Evolutionary conservation across 2,329 filamentous ascomycete genomes (phyloP).

Genomic region (Neurospora sp.): DNA sequence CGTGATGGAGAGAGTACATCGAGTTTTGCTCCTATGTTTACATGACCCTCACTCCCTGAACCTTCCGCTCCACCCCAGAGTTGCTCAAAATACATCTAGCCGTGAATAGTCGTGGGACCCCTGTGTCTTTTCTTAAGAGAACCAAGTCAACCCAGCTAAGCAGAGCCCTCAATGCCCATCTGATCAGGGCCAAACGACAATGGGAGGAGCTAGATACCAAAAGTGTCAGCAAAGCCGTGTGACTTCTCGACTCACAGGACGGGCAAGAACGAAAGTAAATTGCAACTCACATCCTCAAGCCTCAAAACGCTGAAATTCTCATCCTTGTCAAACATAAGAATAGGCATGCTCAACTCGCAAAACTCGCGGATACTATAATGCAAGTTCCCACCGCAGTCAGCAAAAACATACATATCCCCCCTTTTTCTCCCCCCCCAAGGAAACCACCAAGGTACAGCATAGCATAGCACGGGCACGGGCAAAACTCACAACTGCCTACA

Average conservation of each 20-base stretch:
- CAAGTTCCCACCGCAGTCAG: background rate
- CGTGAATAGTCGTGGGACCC: background rate
- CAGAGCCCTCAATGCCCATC: slow-evolving; percentile 3
- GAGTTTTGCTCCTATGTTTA: background rate
- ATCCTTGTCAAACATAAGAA: slow-evolving; percentile 89
- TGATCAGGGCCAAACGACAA: slow-evolving; percentile 19
- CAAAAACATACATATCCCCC: slow-evolving; percentile 1
- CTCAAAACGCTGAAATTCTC: slow-evolving; percentile 61
- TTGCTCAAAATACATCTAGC: background rate
- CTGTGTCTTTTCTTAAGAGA: background rate
- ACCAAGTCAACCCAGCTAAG: background rate
- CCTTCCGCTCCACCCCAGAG: background rate
- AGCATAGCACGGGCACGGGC: slow-evolving; percentile 12
- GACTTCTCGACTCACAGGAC: background rate
- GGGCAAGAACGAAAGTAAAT: background rate
- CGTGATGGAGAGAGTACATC: background rate
- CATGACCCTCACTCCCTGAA: background rate
- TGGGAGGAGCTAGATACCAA: slow-evolving; percentile 11
- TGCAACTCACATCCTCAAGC: slow-evolving; percentile 37
- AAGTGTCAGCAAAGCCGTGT: background rate
- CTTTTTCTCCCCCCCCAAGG: background rate
- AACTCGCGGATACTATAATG: slow-evolving; percentile 62
- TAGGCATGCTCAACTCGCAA: slow-evolving; percentile 54
- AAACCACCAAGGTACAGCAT: no score
- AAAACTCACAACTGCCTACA: slow-evolving; percentile 74